phyloP scores from a whole-genome alignment of 257 asterid species.

The Salvia miltiorrhiza region DNA sequence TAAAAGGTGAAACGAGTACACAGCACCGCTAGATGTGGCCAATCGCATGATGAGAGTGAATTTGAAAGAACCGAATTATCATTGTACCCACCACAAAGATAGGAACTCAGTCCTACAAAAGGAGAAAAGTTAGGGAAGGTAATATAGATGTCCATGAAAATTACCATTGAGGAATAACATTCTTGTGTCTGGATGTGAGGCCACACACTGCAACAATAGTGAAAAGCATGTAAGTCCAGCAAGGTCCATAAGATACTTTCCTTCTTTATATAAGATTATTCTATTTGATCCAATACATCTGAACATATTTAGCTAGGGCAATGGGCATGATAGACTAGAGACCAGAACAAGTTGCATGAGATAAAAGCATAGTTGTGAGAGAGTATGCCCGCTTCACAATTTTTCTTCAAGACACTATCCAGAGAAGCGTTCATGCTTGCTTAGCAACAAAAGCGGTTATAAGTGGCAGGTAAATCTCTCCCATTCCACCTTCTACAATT shows the following conservation, averaged over 20 bases:
- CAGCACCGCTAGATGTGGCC: neutral
- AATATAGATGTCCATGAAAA: slow-evolving; percentile 10
- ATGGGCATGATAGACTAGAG: neutral
- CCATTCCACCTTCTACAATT: neutral
- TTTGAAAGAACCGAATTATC: neutral
- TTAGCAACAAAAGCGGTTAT: neutral
- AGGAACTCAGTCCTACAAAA: slow-evolving; percentile 4
- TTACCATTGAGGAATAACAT: slow-evolving; percentile 88
- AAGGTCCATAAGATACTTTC: neutral
- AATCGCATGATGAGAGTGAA: neutral
- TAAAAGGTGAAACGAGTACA: slow-evolving; percentile 8
- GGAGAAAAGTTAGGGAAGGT: slow-evolving; percentile 2
- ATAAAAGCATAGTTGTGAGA: neutral
- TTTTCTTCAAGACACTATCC: neutral
- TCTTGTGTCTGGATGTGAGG: slow-evolving; percentile 92
- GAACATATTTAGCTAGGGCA: neutral
- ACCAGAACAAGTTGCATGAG: neutral
- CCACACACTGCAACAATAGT: slow-evolving; percentile 77
- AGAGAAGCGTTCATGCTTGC: neutral
- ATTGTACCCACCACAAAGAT: neutral
- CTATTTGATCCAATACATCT: neutral
- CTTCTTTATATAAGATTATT: neutral
- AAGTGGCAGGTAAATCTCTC: neutral
- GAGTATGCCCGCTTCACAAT: neutral
- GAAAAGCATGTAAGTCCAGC: slow-evolving; percentile 18